Evolutionary conservation across 2,329 filamentous ascomycete genomes (phyloP), one percentile per base, ranked within the genome.

Genomic region (Apiospora marii): DNA sequence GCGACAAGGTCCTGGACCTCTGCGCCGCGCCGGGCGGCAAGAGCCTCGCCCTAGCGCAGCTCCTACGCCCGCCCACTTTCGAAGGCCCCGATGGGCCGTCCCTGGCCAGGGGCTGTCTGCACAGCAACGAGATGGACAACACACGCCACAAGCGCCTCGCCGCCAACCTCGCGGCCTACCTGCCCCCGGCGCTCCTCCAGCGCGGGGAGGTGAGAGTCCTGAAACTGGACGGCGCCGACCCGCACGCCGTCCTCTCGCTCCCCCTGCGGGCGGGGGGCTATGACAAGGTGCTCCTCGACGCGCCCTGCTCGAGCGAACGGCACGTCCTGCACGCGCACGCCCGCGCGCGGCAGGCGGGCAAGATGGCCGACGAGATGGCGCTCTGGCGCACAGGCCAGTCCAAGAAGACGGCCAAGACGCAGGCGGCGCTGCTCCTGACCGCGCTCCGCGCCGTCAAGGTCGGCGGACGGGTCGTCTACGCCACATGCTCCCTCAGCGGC

Each of bases 201-300:
- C 68, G 61, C 22, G 77, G 74, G 4, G 75, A 76, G 41, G 75
- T 78, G 5, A 75, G 72, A 69, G 76, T 79, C 8, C 67, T 80
- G 44, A 76, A 75, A 46, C 71, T 80, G 37, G 79, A 80, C 69
- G 79, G 76, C 41, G 71, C 78, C 7, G 76, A 79, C 22, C 58
- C 75, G 27, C 77, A 76, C 13, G 74, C 77, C 8, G 72, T 78
- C 16, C 76, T 76, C n/a, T 75, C 76, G 37, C 74, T 81, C 0
- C 78, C 79, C 0, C 75, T 78, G 10, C 80, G 80, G 0, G 74
- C 76, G 0, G 79, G 78, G 3, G 79, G 80, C 12, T 85, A 83
- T 73, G 83, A 84, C 71, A 82, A 81, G 69, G 81, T 84, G 0
- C 77, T 84, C 3, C 77, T 84, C 7, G 83, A 85, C 71, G 82